Base-by-base conservation (phyloP, 176 grass and related monocot species). In the Microstegium vimineum region DNA sequence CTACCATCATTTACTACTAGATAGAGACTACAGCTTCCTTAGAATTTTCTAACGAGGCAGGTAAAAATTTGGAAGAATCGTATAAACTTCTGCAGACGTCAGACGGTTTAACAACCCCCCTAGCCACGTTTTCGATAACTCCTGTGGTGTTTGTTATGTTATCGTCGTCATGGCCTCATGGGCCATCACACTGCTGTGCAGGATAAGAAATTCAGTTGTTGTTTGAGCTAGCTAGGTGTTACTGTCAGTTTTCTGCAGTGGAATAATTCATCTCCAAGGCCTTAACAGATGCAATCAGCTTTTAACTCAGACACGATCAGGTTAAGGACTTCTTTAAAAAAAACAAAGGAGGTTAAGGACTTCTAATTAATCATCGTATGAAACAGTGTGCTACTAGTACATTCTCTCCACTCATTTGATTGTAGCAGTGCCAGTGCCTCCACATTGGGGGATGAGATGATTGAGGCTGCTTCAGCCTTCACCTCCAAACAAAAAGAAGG, bases 401-500 rank as follows among this genome's bases (percentile, higher is more conserved):
- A 84, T 84, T 82, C 77, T 77, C 63, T 81, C 49, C 31, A 54
- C n/a, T 60, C 60, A 27, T 33, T 43, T 74, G 74, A 79, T 87
- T 79, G 71, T 47, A 89, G 82, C 69, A 82, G 71, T 81, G 47
- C 43, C 62, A 81, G 70, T 81, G 49, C 43, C 62, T 85, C 75
- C 33, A 81, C 61, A 90, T 78, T 78, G 46, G 73, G 16, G 42
- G 65, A 25, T 25, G 22, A 20, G 73, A 78, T 69, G 79, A 86
- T 73, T 82, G 74, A 66, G 49, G 79, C 83, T 86, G 83, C 73
- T 78, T 77, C 14, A 46, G 60, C 4, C 5, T 52, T 65, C 87
- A 86, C 74, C 67, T 83, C 74, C 88, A 86, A 86, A 90, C 88
- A 90, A 83, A 83, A 83, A 83, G 84, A 90, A 83, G 84, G 41